A percentile compares a stretch with the other conserved stretches of the same genome.
These are phyloP conservation scores for Rhodomyrtus tomentosa DNA, from an alignment of 345 rosid genomes.

Conservation along the genomic window DNA sequence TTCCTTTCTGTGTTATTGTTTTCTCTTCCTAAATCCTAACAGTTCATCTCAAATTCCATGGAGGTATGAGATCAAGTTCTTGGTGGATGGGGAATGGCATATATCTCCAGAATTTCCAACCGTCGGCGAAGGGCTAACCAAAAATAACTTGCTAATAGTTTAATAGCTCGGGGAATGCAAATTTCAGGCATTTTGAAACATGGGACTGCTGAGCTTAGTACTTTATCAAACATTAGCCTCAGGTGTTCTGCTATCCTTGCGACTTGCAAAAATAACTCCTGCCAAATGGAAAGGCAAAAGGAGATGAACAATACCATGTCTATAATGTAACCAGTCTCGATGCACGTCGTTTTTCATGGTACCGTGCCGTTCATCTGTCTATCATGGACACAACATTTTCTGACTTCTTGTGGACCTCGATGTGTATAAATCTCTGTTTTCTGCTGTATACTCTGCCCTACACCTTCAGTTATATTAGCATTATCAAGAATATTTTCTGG, in stretches of 20 bases:
- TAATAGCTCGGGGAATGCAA: constrained; percentile 17
- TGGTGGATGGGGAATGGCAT: constrained; percentile 89
- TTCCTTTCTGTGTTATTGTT: background rate
- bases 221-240: background rate
- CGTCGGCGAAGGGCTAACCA: constrained; percentile 52
- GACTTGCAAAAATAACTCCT: background rate
- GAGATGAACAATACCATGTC: background rate
- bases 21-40: background rate
- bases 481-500: background rate
- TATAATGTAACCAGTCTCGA: background rate
- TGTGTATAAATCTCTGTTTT: background rate
- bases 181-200: background rate
- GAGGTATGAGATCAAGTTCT: constrained; percentile 91
- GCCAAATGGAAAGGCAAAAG: background rate
- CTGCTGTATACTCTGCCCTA: background rate
- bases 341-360: background rate
- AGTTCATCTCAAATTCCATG: background rate
- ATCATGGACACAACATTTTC: background rate
- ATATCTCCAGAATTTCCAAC: constrained; percentile 67
- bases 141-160: constrained; percentile 64
- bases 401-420: background rate
- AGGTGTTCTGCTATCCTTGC: background rate
- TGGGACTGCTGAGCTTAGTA: background rate
- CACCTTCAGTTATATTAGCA: background rate
- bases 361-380: background rate